A percentile compares a stretch with the other conserved stretches of the same genome.
Evolutionary conservation across 768 basidiomycete species (phyloP).

Genomic region (Pisolithus orientalis): DNA sequence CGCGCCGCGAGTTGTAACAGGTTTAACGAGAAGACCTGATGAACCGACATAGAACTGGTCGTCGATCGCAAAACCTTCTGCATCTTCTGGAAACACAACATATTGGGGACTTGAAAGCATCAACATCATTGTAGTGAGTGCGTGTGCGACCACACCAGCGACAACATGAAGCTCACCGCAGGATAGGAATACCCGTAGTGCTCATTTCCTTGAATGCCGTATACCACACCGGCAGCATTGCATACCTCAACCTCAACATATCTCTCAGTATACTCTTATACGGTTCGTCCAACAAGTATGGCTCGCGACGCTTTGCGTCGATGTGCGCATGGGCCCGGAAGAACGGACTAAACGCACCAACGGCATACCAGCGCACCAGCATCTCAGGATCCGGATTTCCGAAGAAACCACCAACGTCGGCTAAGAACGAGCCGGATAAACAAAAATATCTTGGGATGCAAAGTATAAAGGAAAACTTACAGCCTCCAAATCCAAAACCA

Average conservation of each 20-base stretch:
- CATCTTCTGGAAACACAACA: conserved; percentile 86
- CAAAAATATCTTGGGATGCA: conserved; percentile 1
- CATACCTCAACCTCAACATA: conserved; percentile 75
- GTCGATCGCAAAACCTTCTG: conserved; percentile 79
- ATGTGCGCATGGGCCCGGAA: conserved; percentile 98
- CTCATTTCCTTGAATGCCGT: conserved; percentile 92
- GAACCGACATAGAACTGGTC: conserved; percentile 91
- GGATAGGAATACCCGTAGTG: conserved; percentile 71
- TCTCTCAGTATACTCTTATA: conserved; percentile 79
- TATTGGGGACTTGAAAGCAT: conserved; percentile 76
- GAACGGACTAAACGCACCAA: conserved; percentile 93
- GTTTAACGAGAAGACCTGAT: conserved; percentile 88
- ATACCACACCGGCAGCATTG: conserved; percentile 91
- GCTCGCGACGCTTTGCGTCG: conserved; percentile 96
- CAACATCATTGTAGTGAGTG: background rate
- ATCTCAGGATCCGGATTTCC: conserved; percentile 93
- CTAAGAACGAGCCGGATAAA: conserved; percentile 34
- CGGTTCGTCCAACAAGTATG: conserved; percentile 86
- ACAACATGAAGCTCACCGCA: conserved; percentile 50
- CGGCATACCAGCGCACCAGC: conserved; percentile 95
- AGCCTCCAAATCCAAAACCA: conserved; percentile 87
- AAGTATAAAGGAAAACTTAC: conserved; percentile 41
- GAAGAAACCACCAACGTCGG: conserved; percentile 98
- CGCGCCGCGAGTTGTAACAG: conserved; percentile 70
- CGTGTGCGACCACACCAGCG: background rate